Evolutionary conservation across 2,329 filamentous ascomycete genomes (phyloP), one percentile per base, ranked within the genome.

Genomic region (Fusarium austroafricanum): DNA sequence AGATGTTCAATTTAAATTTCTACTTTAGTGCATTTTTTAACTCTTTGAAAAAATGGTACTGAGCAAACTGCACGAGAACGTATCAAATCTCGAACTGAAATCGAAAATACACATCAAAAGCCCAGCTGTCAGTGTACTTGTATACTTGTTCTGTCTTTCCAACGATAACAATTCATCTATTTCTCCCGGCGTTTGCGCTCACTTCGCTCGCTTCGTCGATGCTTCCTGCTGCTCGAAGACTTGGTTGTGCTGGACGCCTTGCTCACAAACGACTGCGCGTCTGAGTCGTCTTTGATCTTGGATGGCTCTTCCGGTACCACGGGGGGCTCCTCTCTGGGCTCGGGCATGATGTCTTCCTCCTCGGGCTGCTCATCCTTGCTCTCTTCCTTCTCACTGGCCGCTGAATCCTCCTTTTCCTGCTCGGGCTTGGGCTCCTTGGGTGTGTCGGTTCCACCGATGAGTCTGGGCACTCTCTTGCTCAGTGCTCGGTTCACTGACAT

Each of bases 191-290:
- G 65, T 47, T 67, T 67, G 9, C 65, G 65, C 31, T 68, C 65
- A 53, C 65, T 65, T 31, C 64, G 53, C 6, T 67, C 65, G 15
- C 64, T 67, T 23, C 65, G 65, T 42, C 65, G 65, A 46, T 68
- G 65, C 42, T 65, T 68, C 42, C 55, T 68, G 54, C 64, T 45
- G 44, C 62, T 65, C 2, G 57, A 63, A 2, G 45, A 60, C 53
- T 68, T 67, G 54, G 20, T 51, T 5, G 61, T 65, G 65, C 18
- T 55, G 2, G 60, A 63, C 2, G 58, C 38, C 23, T 63, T 61
- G 38, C 60, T 63, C 50, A 63, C 29, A 3, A 63, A 23, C 0
- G 60, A 63, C 3, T 46, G 51, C 10, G 60, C 44, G 14, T 64
- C 61, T 0, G 61, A 64, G 37, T 67, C 64, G 7, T 64, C 43